Evolutionary conservation across 768 basidiomycete species (phyloP).

Genomic region (Russula virescens): DNA sequence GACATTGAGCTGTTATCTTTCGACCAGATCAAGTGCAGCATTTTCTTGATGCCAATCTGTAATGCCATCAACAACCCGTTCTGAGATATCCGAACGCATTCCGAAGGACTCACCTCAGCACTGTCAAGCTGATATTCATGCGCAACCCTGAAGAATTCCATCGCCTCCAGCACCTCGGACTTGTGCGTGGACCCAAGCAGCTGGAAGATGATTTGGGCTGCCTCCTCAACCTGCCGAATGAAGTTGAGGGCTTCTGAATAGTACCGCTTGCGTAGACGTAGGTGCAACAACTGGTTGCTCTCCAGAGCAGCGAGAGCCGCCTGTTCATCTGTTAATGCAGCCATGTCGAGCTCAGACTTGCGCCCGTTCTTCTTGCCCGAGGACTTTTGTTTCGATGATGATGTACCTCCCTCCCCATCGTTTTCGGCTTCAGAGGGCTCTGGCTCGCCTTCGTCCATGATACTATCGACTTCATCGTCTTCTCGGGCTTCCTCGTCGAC

Average conservation of each 20-base stretch:
- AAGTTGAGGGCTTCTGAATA: conserved; percentile 81
- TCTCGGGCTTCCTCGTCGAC: conserved; percentile 43
- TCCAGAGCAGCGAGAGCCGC: conserved; percentile 64
- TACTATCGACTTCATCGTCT: conserved; percentile 38
- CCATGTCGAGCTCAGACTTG: conserved; percentile 68
- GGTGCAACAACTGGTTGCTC: conserved; percentile 54
- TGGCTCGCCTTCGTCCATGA: conserved; percentile 35
- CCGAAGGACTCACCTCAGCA: conserved; percentile 51
- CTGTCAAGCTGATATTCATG: conserved; percentile 75
- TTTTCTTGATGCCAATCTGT: conserved; percentile 85
- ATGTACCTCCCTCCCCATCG: conserved; percentile 11
- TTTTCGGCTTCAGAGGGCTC: conserved; percentile 27
- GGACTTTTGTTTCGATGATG: conserved; percentile 21
- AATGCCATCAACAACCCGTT: background rate
- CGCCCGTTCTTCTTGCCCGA: conserved; percentile 46
- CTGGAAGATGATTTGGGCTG: conserved; percentile 67
- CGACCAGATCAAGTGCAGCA: conserved; percentile 95
- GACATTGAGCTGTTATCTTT: conserved; percentile 85
- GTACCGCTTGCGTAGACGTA: conserved; percentile 78
- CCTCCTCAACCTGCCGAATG: conserved; percentile 60
- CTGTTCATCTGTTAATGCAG: conserved; percentile 63
- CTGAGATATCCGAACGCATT: background rate
- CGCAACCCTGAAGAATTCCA: conserved; percentile 84
- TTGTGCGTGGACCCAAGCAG: conserved; percentile 85
- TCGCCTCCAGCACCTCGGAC: conserved; percentile 74